Conservation (phyloP, 805 yeast genomes). For the Saturnispora galanensis region DNA sequence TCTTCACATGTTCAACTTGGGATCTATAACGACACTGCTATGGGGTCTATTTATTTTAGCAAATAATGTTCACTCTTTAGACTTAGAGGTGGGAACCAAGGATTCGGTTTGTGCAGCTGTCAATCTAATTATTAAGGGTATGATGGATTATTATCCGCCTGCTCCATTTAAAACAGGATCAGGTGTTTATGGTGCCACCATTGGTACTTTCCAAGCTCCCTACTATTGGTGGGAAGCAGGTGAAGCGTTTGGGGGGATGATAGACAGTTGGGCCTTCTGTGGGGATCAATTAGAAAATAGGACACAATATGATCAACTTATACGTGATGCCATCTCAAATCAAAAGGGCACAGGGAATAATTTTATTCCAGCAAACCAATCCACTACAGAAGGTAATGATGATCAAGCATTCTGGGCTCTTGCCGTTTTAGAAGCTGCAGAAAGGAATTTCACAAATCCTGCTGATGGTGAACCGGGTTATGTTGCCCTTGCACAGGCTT, state of each 20-base stretch:
- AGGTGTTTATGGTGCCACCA: slow-evolving; percentile 48
- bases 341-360: slow-evolving; percentile 59
- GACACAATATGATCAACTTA: slow-evolving; percentile 44
- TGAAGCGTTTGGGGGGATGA: slow-evolving; percentile 57
- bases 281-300: slow-evolving; percentile 30
- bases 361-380: slow-evolving; percentile 73
- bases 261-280: slow-evolving; percentile 68
- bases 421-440: slow-evolving; percentile 77
- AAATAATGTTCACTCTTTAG: slow-evolving; percentile 7
- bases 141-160: slow-evolving; percentile 60
- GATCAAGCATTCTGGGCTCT: slow-evolving; percentile 94
- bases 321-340: slow-evolving; percentile 51
- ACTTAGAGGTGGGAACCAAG: slow-evolving; percentile 16
- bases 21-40: background rate
- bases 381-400: slow-evolving; percentile 83
- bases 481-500: slow-evolving; percentile 75
- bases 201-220: slow-evolving; percentile 64
- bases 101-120: slow-evolving; percentile 38
- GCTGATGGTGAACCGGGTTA: slow-evolving; percentile 38
- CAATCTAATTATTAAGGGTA: slow-evolving; percentile 53
- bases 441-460: slow-evolving; percentile 71
- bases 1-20: no score
- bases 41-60: background rate
- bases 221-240: slow-evolving; percentile 95
- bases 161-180: slow-evolving; percentile 32